Evolutionary conservation across 495 filamentous ascomycete species (phyloP), one percentile per base, ranked within the genome.

Genomic region (Podospora pseudoanserina): DNA sequence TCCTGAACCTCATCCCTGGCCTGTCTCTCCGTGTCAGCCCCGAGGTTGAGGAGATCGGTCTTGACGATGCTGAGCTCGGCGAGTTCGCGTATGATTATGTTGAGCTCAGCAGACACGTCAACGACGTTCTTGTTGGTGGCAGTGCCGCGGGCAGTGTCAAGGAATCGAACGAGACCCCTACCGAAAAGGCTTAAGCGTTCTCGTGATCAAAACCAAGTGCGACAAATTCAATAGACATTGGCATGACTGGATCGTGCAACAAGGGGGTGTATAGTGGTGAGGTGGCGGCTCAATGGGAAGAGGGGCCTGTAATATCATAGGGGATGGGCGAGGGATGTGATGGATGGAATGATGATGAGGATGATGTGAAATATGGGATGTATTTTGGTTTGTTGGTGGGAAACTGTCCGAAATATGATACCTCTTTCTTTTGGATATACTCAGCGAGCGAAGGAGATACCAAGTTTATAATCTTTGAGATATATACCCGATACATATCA

Each of bases 51-150:
- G 89, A 96, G 58, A 83, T 94, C 65, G 95, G 95, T 72, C 93
- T 97, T 67, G 95, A 99, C 76, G 95, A 98, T 77, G 89, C 89
- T 53, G 91, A 99, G 83, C 94, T 98, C 76, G 95, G 95, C 76
- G 95, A 99, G 82, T 99, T 97, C 79, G 95, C 95, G 54, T 99
- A 99, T 77, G 95, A 99, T 79, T 99, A 97, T 72, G 95, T 99
- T 71, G 95, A 99, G 82, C 83, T 97, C 67, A 91, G 87, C 28
- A 88, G 95, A 68, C 92, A 97, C 71, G 87, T 97, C 23, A 68
- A 68, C 58, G 71, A 72, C 15, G 60, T 71, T 34, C 18, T 72
- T n/a, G 58, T 63, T 26, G 68, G 60, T 27, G 66, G 69, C 26
- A 72, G 72, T 67, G 71, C 73, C 26, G 49, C 67, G n/a, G 66